Conservation (phyloP, 2,329 filamentous ascomycete genomes). For the Beauveria asiatica region DNA sequence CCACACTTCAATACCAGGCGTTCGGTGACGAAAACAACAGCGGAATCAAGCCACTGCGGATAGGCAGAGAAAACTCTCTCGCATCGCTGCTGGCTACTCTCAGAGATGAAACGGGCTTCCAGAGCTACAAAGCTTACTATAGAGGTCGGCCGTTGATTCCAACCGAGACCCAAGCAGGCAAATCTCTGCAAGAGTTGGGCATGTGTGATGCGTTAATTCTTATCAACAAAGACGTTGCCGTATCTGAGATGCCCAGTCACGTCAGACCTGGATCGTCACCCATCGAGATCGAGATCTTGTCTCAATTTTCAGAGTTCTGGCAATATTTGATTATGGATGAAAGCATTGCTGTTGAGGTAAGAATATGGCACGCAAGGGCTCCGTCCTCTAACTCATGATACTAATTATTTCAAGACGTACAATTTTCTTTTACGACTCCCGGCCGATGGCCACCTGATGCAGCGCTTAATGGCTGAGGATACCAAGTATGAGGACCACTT, state of each 20-base stretch:
- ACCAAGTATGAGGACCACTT: slow-evolving; percentile 56
- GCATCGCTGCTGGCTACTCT: slow-evolving; percentile 61
- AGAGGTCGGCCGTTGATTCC: slow-evolving; percentile 58
- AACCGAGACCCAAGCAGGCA: slow-evolving; percentile 47
- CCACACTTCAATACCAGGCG: slow-evolving; percentile 65
- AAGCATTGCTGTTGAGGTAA: slow-evolving; percentile 57
- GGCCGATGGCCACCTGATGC: slow-evolving; percentile 53
- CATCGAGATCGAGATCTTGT: slow-evolving; percentile 71
- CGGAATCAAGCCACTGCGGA: slow-evolving; percentile 51
- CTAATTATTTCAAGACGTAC: slow-evolving; percentile 45
- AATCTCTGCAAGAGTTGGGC: slow-evolving; percentile 59
- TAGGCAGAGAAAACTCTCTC: slow-evolving; percentile 64
- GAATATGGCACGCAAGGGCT: slow-evolving; percentile 7
- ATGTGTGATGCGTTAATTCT: slow-evolving; percentile 58
- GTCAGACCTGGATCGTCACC: slow-evolving; percentile 45
- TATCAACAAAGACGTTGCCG: slow-evolving; percentile 50
- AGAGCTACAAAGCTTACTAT: slow-evolving; percentile 66
- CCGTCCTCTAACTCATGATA: slow-evolving; percentile 16
- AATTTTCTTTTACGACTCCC: slow-evolving; percentile 63
- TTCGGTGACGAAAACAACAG: slow-evolving; percentile 55
- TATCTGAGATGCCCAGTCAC: slow-evolving; percentile 31
- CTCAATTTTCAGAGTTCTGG: slow-evolving; percentile 79
- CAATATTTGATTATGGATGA: slow-evolving; percentile 69
- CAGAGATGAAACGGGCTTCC: slow-evolving; percentile 62
- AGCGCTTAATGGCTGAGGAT: slow-evolving; percentile 45